phyloP scores from a whole-genome alignment of 805 yeast genomes.

The Ogataea wickerhamii region DNA sequence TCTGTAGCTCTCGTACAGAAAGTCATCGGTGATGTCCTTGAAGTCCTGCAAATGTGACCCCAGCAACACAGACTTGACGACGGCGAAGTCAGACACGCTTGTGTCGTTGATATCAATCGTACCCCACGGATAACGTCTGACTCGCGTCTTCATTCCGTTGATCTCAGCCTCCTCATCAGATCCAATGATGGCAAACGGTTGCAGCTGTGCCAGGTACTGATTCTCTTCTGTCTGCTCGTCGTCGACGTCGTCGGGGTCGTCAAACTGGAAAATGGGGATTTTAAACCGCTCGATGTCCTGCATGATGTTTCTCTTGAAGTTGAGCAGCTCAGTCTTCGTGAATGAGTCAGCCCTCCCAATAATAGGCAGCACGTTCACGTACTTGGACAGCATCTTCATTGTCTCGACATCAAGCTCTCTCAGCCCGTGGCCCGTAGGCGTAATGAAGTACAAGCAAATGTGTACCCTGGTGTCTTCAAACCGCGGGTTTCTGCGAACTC shows the following conservation, averaged over 20 bases:
- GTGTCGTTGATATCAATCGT: constrained; percentile 52
- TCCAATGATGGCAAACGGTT: constrained; percentile 72
- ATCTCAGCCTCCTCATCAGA: constrained; percentile 56
- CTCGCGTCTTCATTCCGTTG: constrained; percentile 49
- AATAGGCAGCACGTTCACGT: constrained; percentile 70
- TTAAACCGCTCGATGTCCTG: constrained; percentile 63
- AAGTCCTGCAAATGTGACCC: constrained; percentile 62
- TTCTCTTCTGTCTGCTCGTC: constrained; percentile 67
- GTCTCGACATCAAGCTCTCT: constrained; percentile 68
- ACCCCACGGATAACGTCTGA: constrained; percentile 80
- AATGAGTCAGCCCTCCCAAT: constrained; percentile 71
- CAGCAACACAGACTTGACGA: constrained; percentile 51
- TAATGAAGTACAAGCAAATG: constrained; percentile 65
- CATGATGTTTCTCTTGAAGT: constrained; percentile 57
- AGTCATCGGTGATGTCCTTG: constrained; percentile 64
- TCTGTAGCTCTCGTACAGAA: constrained; percentile 59
- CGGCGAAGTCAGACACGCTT: constrained; percentile 48
- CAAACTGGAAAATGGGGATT: constrained; percentile 73
- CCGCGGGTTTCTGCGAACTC: constrained; percentile 81
- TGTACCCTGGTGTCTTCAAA: constrained; percentile 77
- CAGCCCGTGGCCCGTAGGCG: constrained; percentile 75
- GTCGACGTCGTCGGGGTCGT: constrained; percentile 69
- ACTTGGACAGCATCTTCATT: constrained; percentile 68
- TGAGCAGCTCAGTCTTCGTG: constrained; percentile 53
- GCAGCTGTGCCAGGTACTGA: constrained; percentile 54